phyloP scores from a whole-genome alignment of 2,329 filamentous ascomycete genomes.

The Chaetomium strumarium region DNA sequence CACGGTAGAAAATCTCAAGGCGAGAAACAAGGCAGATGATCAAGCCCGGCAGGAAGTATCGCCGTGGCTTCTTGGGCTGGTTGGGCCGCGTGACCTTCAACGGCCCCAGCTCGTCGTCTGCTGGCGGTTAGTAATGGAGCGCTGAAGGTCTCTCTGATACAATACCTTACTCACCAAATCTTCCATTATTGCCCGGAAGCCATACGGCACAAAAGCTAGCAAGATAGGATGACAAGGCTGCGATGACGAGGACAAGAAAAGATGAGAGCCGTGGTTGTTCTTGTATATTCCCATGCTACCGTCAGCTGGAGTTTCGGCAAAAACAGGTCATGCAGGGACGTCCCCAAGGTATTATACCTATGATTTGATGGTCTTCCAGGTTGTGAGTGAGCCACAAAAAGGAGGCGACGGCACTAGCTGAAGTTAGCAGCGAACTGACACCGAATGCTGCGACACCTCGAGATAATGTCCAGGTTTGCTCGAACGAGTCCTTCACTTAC shows the following conservation, averaged over 20 bases:
- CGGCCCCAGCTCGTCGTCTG: constrained; percentile 27
- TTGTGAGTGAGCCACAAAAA: constrained; percentile 44
- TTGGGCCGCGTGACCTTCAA: constrained; percentile 32
- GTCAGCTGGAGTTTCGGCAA: not conserved
- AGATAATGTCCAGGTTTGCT: not conserved
- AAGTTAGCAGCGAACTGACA: not conserved
- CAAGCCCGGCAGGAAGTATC: constrained; percentile 40
- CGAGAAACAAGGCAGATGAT: constrained; percentile 41
- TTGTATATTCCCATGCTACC: constrained; percentile 21
- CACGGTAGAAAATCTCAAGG: constrained; percentile 42
- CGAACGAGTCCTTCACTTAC: constrained; percentile 28
- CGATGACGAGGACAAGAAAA: constrained; percentile 41
- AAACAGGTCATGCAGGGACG: not conserved
- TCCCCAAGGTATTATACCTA: constrained; percentile 40
- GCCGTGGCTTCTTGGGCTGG: constrained; percentile 42
- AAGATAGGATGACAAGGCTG: constrained; percentile 37
- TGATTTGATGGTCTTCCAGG: constrained; percentile 43
- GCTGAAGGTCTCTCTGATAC: not conserved
- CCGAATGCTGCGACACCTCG: not conserved
- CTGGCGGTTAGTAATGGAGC: not conserved
- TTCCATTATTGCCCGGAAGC: constrained; percentile 42
- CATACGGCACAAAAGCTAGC: constrained; percentile 40
- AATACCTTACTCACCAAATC: constrained; percentile 34
- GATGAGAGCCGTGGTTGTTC: constrained; percentile 46
- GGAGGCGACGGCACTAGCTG: constrained; percentile 39